Conservation (phyloP, 225 moss, liverwort and hornwort species). For the Bryum argenteum region DNA sequence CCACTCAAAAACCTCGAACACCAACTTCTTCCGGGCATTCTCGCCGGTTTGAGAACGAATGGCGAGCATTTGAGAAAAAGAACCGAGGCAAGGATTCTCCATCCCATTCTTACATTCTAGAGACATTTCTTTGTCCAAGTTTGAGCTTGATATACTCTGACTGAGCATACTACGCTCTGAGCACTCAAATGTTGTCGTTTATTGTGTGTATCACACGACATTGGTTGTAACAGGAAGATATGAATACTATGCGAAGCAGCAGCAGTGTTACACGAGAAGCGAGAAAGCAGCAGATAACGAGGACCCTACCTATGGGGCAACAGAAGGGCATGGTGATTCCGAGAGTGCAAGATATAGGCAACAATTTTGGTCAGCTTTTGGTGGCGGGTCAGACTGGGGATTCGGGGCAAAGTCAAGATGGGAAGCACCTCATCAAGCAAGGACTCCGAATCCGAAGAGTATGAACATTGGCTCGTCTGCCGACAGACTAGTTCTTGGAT, state of each 20-base stretch:
- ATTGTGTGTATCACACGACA: too few species aligned
- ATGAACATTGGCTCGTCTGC: conserved; percentile 36
- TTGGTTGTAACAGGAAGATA: conserved; percentile 36
- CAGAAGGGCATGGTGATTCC: conserved; percentile 30
- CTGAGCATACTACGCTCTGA: too few species aligned
- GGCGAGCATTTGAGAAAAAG: conserved; percentile 52
- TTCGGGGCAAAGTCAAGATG: conserved; percentile 36
- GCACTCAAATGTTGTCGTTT: too few species aligned
- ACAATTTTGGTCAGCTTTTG: conserved; percentile 49
- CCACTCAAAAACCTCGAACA: conserved; percentile 34
- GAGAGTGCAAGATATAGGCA: conserved; percentile 51
- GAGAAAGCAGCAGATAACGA: conserved; percentile 32
- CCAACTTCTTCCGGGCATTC: conserved; percentile 47
- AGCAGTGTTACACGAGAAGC: conserved; percentile 27
- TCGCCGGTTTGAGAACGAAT: conserved; percentile 53
- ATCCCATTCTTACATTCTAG: not conserved
- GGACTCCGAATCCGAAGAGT: conserved; percentile 11
- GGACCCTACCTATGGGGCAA: conserved; percentile 39
- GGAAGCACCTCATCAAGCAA: conserved; percentile 36
- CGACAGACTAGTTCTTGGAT: conserved; percentile 56
- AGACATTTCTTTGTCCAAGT: too few species aligned
- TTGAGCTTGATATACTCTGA: too few species aligned
- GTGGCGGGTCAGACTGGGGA: conserved; percentile 29
- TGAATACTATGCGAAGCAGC: conserved; percentile 41
- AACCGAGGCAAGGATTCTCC: conserved; percentile 38